Conservation (phyloP, 257 asterid genomes). For the Solanum pinnatisectum region DNA sequence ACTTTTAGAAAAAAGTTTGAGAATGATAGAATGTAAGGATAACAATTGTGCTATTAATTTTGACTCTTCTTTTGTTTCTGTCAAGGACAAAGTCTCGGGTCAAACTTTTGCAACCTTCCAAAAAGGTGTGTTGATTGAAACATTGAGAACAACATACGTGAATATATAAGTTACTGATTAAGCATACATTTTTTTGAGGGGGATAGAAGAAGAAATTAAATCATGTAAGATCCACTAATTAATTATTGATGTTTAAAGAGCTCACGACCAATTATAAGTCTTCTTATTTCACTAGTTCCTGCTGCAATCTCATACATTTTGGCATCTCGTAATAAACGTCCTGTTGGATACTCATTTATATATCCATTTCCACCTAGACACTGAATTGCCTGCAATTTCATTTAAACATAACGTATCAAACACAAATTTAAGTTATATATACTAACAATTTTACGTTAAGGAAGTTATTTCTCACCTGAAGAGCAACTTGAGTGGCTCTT, state of each 20-base stretch:
- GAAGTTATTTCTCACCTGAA: conserved; percentile 42
- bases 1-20: no score
- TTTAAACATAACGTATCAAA: background rate
- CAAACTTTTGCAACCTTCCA: no score
- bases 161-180: no score
- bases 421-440: background rate
- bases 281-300: conserved; percentile 90
- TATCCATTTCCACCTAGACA: conserved; percentile 96
- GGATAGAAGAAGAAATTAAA: background rate
- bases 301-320: conserved; percentile 94
- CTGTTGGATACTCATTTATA: conserved; percentile 86
- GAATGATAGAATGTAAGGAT: no score
- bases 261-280: conserved; percentile 78
- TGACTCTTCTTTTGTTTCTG: no score
- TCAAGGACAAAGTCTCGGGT: no score
- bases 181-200: no score
- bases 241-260: conserved; percentile 58
- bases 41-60: no score
- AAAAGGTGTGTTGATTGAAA: no score
- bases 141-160: background rate
- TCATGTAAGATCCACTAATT: background rate
- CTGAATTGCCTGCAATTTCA: conserved; percentile 71
- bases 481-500: conserved; percentile 98
- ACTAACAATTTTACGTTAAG: background rate
- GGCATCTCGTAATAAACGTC: conserved; percentile 89